A percentile compares a stretch with the other conserved stretches of the same genome.
phyloP scores from a whole-genome alignment of 1,139 yeast genomes.

The Candida anutae region DNA sequence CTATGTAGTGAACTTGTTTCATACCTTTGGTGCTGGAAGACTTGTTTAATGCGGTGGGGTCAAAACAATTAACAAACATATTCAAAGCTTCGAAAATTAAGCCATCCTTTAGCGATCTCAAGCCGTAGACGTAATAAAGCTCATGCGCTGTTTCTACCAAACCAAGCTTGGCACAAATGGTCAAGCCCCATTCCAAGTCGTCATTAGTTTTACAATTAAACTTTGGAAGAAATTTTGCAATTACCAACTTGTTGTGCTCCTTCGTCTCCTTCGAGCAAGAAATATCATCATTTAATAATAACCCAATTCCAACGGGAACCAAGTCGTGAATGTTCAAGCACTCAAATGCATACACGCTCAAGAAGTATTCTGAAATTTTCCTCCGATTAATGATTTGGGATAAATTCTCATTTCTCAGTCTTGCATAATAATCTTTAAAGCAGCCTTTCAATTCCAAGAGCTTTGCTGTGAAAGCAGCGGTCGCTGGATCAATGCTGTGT shows the following conservation, averaged over 20 bases:
- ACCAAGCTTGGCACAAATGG: slow-evolving; percentile 40
- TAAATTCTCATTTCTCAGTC: slow-evolving; percentile 8
- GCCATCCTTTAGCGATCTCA: slow-evolving; percentile 33
- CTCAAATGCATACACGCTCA: slow-evolving; percentile 53
- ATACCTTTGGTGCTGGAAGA: slow-evolving; percentile 21
- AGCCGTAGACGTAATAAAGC: slow-evolving; percentile 37
- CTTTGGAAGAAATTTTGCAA: slow-evolving; percentile 54
- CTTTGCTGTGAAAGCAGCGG: slow-evolving; percentile 60
- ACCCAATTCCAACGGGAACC: slow-evolving; percentile 64
- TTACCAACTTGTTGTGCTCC: slow-evolving; percentile 31
- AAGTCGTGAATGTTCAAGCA: slow-evolving; percentile 43
- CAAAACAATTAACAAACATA: slow-evolving; percentile 61
- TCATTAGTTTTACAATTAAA: slow-evolving; percentile 57
- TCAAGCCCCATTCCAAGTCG: slow-evolving; percentile 74
- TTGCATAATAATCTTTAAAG: slow-evolving; percentile 39
- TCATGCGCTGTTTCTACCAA: slow-evolving; percentile 47
- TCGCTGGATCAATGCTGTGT: slow-evolving; percentile 56
- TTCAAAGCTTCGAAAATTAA: slow-evolving; percentile 59
- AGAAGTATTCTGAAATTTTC: slow-evolving; percentile 52
- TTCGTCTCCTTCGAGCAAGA: slow-evolving; percentile 14
- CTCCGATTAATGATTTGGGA: slow-evolving; percentile 15
- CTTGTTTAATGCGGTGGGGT: slow-evolving; percentile 19
- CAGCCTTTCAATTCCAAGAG: slow-evolving; percentile 60
- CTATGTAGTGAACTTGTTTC: slow-evolving; percentile 30
- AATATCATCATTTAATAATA: slow-evolving; percentile 24